Percentiles rank a stretch among this genome's conserved stretches.
These are phyloP conservation scores for Climacium dendroides DNA, from an alignment of 225 moss, liverwort and hornwort species.

Conservation along the genomic window DNA sequence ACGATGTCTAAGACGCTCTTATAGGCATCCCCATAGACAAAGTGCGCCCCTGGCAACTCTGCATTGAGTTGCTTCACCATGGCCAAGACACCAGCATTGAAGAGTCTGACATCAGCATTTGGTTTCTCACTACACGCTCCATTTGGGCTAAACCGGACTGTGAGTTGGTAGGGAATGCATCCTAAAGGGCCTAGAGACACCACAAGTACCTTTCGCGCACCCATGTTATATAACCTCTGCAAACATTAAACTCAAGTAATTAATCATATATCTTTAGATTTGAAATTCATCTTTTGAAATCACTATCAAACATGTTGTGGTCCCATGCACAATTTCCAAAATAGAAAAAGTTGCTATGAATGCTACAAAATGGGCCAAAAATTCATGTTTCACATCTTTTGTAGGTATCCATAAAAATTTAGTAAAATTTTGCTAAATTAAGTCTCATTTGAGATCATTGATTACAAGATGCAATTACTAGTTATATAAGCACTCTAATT, in stretches of 20 bases:
- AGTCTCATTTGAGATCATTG: neutral
- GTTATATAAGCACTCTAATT: too few relatives aligned
- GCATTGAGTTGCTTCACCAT: conserved; percentile 15
- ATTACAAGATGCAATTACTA: neutral
- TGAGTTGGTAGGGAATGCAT: conserved; percentile 59
- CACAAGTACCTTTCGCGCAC: conserved; percentile 39
- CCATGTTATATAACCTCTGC: conserved; percentile 46
- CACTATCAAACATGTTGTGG: too few relatives aligned
- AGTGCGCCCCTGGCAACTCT: conserved; percentile 18
- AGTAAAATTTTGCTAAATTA: neutral
- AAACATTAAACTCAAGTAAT: neutral
- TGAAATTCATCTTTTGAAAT: too few relatives aligned
- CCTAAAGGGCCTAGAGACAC: conserved; percentile 46
- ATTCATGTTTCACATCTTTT: too few relatives aligned
- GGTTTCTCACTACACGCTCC: conserved; percentile 38
- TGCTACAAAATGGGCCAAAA: too few relatives aligned
- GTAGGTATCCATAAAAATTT: too few relatives aligned
- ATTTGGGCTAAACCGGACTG: neutral
- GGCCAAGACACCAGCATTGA: conserved; percentile 20
- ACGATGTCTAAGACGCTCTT: conserved; percentile 10
- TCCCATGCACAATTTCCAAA: too few relatives aligned
- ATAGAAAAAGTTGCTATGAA: neutral
- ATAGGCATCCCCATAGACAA: conserved; percentile 34
- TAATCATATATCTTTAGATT: too few relatives aligned
- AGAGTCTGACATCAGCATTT: conserved; percentile 5